phyloP scores from a whole-genome alignment of 1,284 basidiomycete genomes.

The Meripilus lineatus region DNA sequence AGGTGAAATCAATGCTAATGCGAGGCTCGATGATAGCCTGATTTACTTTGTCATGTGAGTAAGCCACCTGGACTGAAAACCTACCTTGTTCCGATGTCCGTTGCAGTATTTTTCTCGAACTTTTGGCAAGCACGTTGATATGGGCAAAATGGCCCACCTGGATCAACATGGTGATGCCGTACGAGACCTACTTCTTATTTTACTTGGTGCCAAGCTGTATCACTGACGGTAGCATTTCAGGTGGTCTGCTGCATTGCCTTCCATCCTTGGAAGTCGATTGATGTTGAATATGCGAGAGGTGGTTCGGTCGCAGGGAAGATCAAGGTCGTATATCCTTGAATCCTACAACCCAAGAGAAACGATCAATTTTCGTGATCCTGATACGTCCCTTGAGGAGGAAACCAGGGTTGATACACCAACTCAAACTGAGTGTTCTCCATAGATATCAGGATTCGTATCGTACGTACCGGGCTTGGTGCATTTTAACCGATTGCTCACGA shows the following conservation, averaged over 20 bases:
- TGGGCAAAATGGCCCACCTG: slow-evolving; percentile 20
- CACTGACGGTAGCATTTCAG: slow-evolving; percentile 14
- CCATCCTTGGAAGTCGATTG: slow-evolving; percentile 15
- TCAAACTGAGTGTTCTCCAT: too few species aligned
- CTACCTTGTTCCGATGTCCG: slow-evolving; percentile 4
- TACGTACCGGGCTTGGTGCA: too few species aligned
- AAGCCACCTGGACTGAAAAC: too few species aligned
- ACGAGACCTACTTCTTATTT: slow-evolving; percentile 6
- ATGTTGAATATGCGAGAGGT: slow-evolving; percentile 17
- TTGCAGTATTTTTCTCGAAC: slow-evolving; percentile 20
- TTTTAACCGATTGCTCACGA: too few species aligned
- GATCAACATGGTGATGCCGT: slow-evolving; percentile 26
- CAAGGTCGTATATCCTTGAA: slow-evolving; percentile 12
- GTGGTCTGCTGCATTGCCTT: slow-evolving; percentile 22
- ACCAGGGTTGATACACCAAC: too few species aligned
- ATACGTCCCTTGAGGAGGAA: too few species aligned
- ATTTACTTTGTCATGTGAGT: slow-evolving; percentile 18
- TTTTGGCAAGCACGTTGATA: slow-evolving; percentile 19
- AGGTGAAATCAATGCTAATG: slow-evolving; percentile 1
- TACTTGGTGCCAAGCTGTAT: too few species aligned
- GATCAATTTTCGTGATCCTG: too few species aligned
- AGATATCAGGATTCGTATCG: too few species aligned
- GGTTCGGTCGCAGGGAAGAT: slow-evolving; percentile 2
- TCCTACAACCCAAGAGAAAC: too few species aligned
- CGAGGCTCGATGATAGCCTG: slow-evolving; percentile 10